These are phyloP conservation scores for Dothistroma septosporum DNA, from an alignment of 2,329 filamentous ascomycete species.

Conservation along the genomic window DNA sequence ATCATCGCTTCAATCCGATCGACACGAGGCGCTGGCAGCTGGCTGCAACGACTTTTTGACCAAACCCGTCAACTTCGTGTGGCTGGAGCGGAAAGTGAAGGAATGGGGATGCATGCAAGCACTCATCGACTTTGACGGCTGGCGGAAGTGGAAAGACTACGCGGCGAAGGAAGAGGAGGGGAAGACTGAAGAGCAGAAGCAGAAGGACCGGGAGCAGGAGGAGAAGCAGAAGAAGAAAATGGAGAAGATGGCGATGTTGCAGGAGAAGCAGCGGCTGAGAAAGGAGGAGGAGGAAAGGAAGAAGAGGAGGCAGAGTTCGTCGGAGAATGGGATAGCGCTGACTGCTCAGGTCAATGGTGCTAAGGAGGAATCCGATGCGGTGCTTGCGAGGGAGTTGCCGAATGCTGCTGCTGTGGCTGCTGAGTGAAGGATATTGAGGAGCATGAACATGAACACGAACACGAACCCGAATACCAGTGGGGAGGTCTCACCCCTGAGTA, in stretches of 20 bases:
- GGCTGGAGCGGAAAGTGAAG: constrained; percentile 95
- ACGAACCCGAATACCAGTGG: too few relatives aligned
- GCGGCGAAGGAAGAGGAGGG: constrained; percentile 33
- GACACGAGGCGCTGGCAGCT: constrained; percentile 88
- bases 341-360: background rate
- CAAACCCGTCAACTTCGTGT: constrained; percentile 93
- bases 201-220: constrained; percentile 29
- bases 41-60: constrained; percentile 98
- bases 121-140: constrained; percentile 95
- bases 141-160: constrained; percentile 95
- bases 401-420: background rate
- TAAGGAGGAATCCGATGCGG: background rate
- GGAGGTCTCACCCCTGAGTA: background rate
- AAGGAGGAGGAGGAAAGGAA: constrained; percentile 25
- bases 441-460: too few relatives aligned
- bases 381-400: background rate
- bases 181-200: constrained; percentile 36
- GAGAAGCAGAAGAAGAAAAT: constrained; percentile 31
- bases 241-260: constrained; percentile 32
- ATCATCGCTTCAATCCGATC: constrained; percentile 88
- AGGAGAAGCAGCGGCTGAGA: constrained; percentile 27
- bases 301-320: constrained; percentile 15
- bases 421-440: background rate
- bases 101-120: constrained; percentile 99
- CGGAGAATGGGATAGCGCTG: background rate